Percentiles rank a stretch among this genome's conserved stretches.
Evolutionary conservation across 306 rosid genomes (phyloP).

Genomic region (Quercus aquifolioides): DNA sequence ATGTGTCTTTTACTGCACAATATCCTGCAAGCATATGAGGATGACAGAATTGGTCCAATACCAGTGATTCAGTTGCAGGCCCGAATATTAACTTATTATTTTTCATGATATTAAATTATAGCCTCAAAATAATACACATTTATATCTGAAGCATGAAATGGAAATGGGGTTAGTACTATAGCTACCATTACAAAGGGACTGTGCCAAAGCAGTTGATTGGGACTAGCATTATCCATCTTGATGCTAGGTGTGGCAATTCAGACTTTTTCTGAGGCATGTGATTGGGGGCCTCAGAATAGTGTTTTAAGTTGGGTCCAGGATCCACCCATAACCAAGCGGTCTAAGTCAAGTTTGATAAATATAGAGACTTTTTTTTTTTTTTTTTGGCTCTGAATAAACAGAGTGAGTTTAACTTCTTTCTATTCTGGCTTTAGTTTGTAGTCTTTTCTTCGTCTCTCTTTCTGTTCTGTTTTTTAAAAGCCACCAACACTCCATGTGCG

Average conservation of each 20-base stretch:
- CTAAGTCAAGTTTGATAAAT: neutral
- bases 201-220: constrained; percentile 13
- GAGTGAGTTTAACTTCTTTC: constrained; percentile 8
- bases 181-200: constrained; percentile 33
- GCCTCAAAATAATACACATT: neutral
- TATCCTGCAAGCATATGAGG: constrained; percentile 34
- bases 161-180: constrained; percentile 25
- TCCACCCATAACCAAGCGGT: neutral
- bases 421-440: constrained; percentile 14
- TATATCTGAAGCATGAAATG: constrained; percentile 5
- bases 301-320: constrained; percentile 6
- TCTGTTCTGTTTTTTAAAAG: constrained; percentile 12
- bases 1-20: constrained; percentile 23
- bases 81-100: neutral
- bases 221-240: constrained; percentile 28
- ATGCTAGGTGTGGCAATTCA: constrained; percentile 27
- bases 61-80: neutral
- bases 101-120: neutral
- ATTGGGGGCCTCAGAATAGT: constrained; percentile 33
- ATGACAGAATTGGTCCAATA: neutral
- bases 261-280: constrained; percentile 40
- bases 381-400: too few relatives aligned
- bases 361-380: too few relatives aligned
- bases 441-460: constrained; percentile 7
- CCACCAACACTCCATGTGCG: constrained; percentile 83